Evolutionary conservation across 2,329 filamentous ascomycete genomes (phyloP), one percentile per base, ranked within the genome.

Genomic region (Pseudogymnoascus sp.): DNA sequence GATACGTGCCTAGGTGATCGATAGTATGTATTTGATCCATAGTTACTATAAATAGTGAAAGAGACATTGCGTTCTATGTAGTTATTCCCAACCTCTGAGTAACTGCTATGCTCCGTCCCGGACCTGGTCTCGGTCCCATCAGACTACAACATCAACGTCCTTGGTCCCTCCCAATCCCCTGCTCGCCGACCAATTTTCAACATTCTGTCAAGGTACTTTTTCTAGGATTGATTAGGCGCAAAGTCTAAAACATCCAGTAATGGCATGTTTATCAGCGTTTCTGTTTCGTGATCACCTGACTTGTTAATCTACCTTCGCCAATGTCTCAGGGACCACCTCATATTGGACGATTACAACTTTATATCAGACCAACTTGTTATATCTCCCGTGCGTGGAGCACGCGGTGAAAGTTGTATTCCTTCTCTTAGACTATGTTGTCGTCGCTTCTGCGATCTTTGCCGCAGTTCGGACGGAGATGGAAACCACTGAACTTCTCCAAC

Each of bases 401-500:
- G 19, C 6, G n/a, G 19, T 4, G 9, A 42, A 45, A 45, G 38
- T 14, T 23, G 19, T 7, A 2, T 25, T 7, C 22, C 12, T n/a
- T n/a, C 16, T 5, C 22, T 7, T 14, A 30, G 14, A 11, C 45
- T 16, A 52, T 52, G 25, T 19, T 55, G 25, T 55, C 49, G n/a
- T 55, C 49, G 25, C n/a, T 33, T 30, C 25, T 6, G n/a, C 49
- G n/a, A 28, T 55, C 49, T 12, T 30, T 55, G 6, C 49, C 28
- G n/a, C 25, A 14, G 2, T 14, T 55, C 2, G 49, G 49, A 55
- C 25, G 25, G 4, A 19, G 5, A 55, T 55, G 28, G 49, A 55
- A 55, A 12, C 49, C 49, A 55, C 25, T 55, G n/a, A 33, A 33
- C 14, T 55, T 55, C 28, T 55, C 49, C n/a, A 55, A 55, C 49